A percentile compares a stretch with the other conserved stretches of the same genome.
These are phyloP conservation scores for Candida montana DNA, from an alignment of 805 yeast species.

Conservation along the genomic window DNA sequence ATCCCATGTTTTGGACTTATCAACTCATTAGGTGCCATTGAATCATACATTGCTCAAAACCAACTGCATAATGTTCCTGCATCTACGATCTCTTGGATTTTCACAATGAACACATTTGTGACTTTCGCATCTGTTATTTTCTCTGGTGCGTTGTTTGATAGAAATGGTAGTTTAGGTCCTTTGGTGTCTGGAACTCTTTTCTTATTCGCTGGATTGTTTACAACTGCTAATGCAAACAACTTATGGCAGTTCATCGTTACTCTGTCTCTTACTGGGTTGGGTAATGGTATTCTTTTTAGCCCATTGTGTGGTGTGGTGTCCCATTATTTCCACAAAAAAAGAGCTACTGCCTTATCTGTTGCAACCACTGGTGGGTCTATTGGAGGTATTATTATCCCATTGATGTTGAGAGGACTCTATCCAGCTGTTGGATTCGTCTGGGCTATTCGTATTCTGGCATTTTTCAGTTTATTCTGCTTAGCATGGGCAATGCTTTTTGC, in stretches of 20 bases:
- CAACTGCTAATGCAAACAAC: constrained; percentile 47
- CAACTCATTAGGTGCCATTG: constrained; percentile 62
- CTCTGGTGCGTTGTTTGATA: constrained; percentile 58
- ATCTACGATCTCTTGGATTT: constrained; percentile 60
- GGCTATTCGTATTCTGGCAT: constrained; percentile 53
- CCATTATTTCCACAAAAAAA: constrained; percentile 57
- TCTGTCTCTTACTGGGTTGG: constrained; percentile 54
- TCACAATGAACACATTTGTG: constrained; percentile 52
- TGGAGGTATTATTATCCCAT: constrained; percentile 53
- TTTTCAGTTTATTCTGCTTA: constrained; percentile 39
- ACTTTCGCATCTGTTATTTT: constrained; percentile 49
- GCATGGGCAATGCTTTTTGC: constrained; percentile 31
- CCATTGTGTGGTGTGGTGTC: constrained; percentile 58
- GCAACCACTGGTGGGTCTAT: constrained; percentile 52
- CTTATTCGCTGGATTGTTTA: constrained; percentile 49
- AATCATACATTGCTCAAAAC: constrained; percentile 50
- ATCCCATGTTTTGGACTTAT: constrained; percentile 54
- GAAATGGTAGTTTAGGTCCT: constrained; percentile 47
- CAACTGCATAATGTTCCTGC: constrained; percentile 47
- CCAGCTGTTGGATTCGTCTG: constrained; percentile 49
- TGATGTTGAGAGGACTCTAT: constrained; percentile 47
- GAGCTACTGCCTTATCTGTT: constrained; percentile 52
- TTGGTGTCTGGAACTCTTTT: constrained; percentile 40
- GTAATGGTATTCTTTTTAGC: constrained; percentile 54
- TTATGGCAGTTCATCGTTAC: constrained; percentile 59